Evolutionary conservation across 495 filamentous ascomycete species (phyloP), one percentile per base, ranked within the genome.

Genomic region (Annulohypoxylon moriforme): DNA sequence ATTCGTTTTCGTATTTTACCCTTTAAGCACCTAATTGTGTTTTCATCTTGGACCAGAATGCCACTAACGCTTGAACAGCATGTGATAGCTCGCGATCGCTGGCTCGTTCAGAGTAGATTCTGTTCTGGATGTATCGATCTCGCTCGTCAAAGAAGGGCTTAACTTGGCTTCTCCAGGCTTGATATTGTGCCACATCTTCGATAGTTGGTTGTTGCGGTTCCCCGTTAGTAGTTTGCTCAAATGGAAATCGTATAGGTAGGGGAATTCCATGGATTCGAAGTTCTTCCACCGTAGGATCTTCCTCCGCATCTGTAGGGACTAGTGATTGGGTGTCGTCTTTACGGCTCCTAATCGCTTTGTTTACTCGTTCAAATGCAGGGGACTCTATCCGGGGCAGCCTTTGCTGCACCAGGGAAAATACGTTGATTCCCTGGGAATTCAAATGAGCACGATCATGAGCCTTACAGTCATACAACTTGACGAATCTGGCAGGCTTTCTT

Each of bases 401-500:
- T 53, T 73, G 71, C 27, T 69, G 57, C 50, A 69, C 22, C 33
- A 73, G 20, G 5, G 67, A 61, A 40, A 66, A 69, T 1, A 52
- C 3, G 20, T 69, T 73, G 4, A 56, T 44, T 3, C 31, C 67
- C 57, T 73, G 66, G 0, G 57, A 34, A 14, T 58, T 63, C 14
- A 73, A 24, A 0, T 73, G 71, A n/a, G 50, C 11, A 5, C 56
- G 49, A 36, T 73, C 71, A 29, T 73, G 67, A 14, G 34, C 71
- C 22, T 62, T 69, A 42, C 60, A 61, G 33, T 73, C 71, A 24
- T 69, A 73, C 16, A 63, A 22, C 13, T 69, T 69, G 42, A 53
- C 13, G 36, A 73, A 73, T 10, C 2, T 44, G 0, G 56, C 1
- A 7, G 66, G 66, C 18, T 69, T 73, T 27, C 61, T 61, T 10